Conservation (phyloP, 2,329 filamentous ascomycete species). For the Beauveria caledonica region DNA sequence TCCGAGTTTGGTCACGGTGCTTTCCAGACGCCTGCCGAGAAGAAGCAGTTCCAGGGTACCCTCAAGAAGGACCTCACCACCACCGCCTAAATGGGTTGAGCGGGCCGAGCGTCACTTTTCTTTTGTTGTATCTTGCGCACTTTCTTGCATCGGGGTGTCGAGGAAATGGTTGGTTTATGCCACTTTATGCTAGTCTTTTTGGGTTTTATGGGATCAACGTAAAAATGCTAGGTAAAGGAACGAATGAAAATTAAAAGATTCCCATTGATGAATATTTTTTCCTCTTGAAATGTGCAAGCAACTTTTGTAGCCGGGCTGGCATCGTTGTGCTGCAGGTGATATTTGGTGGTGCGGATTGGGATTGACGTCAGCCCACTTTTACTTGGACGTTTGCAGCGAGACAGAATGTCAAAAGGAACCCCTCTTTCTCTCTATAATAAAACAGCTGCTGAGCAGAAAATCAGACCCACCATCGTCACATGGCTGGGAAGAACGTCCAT, state of each 20-base stretch:
- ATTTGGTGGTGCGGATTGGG: background rate
- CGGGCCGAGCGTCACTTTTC: slow-evolving; percentile 24
- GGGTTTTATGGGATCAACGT: slow-evolving; percentile 29
- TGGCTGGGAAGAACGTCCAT: background rate
- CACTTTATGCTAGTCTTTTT: slow-evolving; percentile 28
- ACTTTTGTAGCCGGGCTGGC: background rate
- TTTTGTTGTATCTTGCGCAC: slow-evolving; percentile 34
- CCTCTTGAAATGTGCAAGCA: background rate
- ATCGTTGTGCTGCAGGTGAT: background rate
- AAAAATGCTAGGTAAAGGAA: slow-evolving; percentile 26
- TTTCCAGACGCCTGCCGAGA: slow-evolving; percentile 97
- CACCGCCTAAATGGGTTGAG: slow-evolving; percentile 31
- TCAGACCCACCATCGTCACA: background rate
- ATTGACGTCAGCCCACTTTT: slow-evolving; percentile 26
- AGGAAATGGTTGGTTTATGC: slow-evolving; percentile 34
- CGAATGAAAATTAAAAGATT: slow-evolving; percentile 28
- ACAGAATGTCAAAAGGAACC: background rate
- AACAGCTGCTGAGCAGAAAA: background rate
- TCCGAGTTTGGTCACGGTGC: slow-evolving; percentile 99
- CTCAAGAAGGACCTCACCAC: slow-evolving; percentile 92
- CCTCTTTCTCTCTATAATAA: background rate
- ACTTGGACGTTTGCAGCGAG: slow-evolving; percentile 8
- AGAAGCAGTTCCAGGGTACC: slow-evolving; percentile 93
- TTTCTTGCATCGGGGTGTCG: slow-evolving; percentile 44
- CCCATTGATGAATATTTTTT: slow-evolving; percentile 16